Base-by-base conservation (phyloP, 2,329 filamentous ascomycete species). In the Chlorencoelia australis region DNA sequence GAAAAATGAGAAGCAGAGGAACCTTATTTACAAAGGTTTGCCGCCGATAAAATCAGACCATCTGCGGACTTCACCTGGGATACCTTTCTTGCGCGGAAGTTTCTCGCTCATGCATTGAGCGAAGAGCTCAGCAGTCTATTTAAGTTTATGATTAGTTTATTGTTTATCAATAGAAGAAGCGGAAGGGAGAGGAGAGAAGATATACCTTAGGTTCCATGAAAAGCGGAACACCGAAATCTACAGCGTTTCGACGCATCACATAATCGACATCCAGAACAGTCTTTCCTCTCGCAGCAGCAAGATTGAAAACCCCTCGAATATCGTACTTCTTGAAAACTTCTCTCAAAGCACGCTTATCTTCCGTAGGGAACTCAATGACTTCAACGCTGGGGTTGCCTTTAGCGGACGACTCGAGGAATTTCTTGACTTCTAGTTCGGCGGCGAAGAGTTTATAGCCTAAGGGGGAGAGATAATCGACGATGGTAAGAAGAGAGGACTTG, bases 291-390 rank as follows among this genome's bases (percentile, higher is more conserved):
- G 74, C 75, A 62, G 82, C 77, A 41, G 89, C 87, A 54, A 98
- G 67, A 69, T 96, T 96, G 73, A 98, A 98, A 43, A 87, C 84
- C 54, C 91, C 91, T 41, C 82, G 78, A 62, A 98, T 94, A 60
- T 96, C 82, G 64, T 96, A 87, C 72, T 94, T 94, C 72, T 89
- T 68, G 67, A 98, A 98, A 22, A 95, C 88, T 58, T 94, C 86
- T 48, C 91, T 78, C 45, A 98, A 76, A 40, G 85, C 86, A 49
- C 88, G 77, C 78, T 98, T 98, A 65, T 98, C 88, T 50, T 88
- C 78, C 64, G 82, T 94, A 54, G 91, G 91, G 71, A 98, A 95
- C 56, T 95, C 89, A 41, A 98, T 94, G 37, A 95, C 79, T 56
- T 95, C 82, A 27, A 96, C 82, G 11, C 64, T 67, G 48, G 85